phyloP scores from a whole-genome alignment of 306 rosid species.

The Casuarina equisetifolia region DNA sequence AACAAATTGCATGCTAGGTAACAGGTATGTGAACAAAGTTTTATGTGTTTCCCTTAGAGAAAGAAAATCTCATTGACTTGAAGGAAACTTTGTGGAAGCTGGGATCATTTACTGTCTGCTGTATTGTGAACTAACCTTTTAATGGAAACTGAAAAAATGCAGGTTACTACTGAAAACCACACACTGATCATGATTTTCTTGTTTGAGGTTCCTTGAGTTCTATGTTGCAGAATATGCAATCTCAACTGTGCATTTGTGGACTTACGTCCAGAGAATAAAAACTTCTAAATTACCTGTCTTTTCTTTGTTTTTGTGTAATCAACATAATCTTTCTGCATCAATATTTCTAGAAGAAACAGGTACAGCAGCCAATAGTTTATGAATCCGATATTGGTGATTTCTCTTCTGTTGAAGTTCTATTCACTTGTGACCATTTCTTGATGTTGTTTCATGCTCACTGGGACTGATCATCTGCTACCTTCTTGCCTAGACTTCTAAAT shows the following conservation, averaged over 20 bases:
- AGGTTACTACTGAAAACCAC: no score
- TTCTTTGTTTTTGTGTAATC: background rate
- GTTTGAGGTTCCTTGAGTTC: no score
- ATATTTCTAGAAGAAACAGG: background rate
- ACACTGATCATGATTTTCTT: no score
- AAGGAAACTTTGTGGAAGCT: no score
- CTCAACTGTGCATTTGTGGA: background rate
- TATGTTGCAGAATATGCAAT: background rate
- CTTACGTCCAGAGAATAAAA: background rate
- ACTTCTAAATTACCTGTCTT: background rate
- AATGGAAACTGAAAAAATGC: no score
- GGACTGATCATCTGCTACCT: background rate
- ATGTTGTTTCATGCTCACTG: background rate
- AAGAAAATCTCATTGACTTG: no score
- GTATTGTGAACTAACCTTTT: background rate
- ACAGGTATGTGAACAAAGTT: no score
- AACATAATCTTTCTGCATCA: background rate
- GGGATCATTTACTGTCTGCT: no score
- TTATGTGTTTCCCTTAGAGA: no score
- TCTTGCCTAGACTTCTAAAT: background rate
- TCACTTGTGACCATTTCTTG: background rate
- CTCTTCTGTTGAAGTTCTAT: background rate
- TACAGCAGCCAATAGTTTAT: background rate
- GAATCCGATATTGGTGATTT: background rate
- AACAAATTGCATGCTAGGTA: no score